phyloP scores from a whole-genome alignment of 768 basidiomycete species.

The Pholiota molesta region DNA sequence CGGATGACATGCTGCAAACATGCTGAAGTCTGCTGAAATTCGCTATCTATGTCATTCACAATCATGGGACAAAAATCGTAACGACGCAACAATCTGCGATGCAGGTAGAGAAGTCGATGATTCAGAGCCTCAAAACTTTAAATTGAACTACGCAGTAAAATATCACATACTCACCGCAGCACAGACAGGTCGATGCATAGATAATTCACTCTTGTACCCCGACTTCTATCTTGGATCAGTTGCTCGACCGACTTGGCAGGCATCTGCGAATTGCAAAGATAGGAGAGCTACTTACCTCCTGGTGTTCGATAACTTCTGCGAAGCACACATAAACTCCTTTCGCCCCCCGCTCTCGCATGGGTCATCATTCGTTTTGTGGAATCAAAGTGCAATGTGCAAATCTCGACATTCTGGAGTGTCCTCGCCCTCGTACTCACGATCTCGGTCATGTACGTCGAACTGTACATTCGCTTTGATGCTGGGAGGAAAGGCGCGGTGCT shows the following conservation, averaged over 20 bases:
- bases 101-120: no score
- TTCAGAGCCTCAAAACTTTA: no score
- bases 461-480: conserved; percentile 20
- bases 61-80: no score
- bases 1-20: no score
- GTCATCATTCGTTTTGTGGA: conserved; percentile 1
- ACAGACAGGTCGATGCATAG: no score
- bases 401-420: conserved; percentile 3
- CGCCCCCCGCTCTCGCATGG: conserved; percentile 25
- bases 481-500: conserved; percentile 22
- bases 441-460: conserved; percentile 17
- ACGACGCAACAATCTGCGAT: no score
- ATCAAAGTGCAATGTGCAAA: background rate
- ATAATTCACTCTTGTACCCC: no score
- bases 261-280: conserved; percentile 1
- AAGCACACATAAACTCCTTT: conserved; percentile 20
- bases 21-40: no score
- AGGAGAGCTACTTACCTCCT: conserved; percentile 26
- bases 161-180: no score
- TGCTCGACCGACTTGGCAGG: background rate
- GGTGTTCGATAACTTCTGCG: conserved; percentile 28
- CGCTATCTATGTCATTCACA: no score
- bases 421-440: conserved; percentile 15
- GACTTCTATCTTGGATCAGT: background rate
- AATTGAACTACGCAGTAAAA: no score